Evolutionary conservation across 371 early-diverging fungal genomes (phyloP).

Genomic region (Mortierella sp.): DNA sequence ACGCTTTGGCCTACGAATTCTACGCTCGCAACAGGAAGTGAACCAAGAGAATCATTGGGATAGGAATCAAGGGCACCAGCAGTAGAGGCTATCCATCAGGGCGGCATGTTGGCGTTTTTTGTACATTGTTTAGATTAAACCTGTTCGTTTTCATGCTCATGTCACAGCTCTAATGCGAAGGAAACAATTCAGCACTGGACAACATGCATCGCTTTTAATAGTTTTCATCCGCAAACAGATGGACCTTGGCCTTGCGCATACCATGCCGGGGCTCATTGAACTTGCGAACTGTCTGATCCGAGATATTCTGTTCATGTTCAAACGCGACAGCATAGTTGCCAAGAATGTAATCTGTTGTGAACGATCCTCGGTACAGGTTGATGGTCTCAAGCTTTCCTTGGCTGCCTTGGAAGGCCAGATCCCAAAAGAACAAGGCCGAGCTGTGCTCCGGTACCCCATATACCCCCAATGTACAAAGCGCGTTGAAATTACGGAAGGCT

Average conservation of each 20-base stretch:
- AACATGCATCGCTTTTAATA: slow-evolving; percentile 20
- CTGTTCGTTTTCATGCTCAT: too few species aligned
- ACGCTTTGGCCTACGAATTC: slow-evolving; percentile 92
- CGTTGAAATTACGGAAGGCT: slow-evolving; percentile 38
- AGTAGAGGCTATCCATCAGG: too few species aligned
- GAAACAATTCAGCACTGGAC: too few species aligned
- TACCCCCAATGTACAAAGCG: slow-evolving; percentile 24
- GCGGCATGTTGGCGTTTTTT: too few species aligned
- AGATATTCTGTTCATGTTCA: slow-evolving; percentile 41
- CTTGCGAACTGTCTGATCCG: slow-evolving; percentile 35
- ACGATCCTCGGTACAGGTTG: slow-evolving; percentile 42
- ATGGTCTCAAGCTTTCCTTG: slow-evolving; percentile 24
- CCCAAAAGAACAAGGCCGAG: slow-evolving; percentile 53
- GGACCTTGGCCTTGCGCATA: slow-evolving; percentile 25
- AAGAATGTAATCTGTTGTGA: slow-evolving; percentile 38
- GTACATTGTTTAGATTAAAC: too few species aligned
- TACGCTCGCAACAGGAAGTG: slow-evolving; percentile 72
- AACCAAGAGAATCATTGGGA: too few species aligned
- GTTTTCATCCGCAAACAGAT: slow-evolving; percentile 33
- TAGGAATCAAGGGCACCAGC: too few species aligned
- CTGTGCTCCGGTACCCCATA: slow-evolving; percentile 49
- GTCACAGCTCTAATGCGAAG: too few species aligned
- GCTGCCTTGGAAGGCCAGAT: slow-evolving; percentile 39
- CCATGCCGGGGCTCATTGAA: slow-evolving; percentile 41
- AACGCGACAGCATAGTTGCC: slow-evolving; percentile 40